Base-by-base conservation (phyloP, 495 filamentous ascomycete genomes). In the Acidiella bohemica region DNA sequence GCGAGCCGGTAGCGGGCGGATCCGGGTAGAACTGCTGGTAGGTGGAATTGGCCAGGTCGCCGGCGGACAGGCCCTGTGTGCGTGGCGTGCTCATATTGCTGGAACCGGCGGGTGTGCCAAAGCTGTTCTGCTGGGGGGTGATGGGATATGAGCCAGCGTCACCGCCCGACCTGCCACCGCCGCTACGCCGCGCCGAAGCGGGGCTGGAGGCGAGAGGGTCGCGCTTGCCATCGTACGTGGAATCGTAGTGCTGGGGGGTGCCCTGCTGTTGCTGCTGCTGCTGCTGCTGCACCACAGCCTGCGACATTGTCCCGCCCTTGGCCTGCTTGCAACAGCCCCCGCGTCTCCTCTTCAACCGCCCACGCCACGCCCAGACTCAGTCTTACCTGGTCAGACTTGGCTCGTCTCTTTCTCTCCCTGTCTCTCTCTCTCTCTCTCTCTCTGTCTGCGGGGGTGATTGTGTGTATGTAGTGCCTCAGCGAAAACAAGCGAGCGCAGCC, bases 101-200 rank as follows among this genome's bases (percentile, higher is more conserved):
- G 17, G 56, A 50, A 16, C 36, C 55, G 16, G 42, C 38, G 19
- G 57, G 51, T 1, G 58, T 60, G 36, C 50, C 43, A 40, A 56
- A 50, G 32, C 44, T 36, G 16, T 54, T 22, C 58, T 63, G 57
- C 58, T 65, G 55, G 56, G 67, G 49, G 58, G 64, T 63, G 55
- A 59, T 67, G 54, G 56, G 59, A 17, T 40, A 59, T 51, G 42
- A 65, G 49, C 64, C 66, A 67, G 71, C 39, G 5, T 24, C 47
- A 29, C 32, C n/a, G n/a, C 73, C 47, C 61, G 63, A 53, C 67
- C 71, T 38, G 68, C 66, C 49, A 68, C 55, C 47, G 60, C 66
- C 21, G 72, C n/a, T 67, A 3, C 46, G 40, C 60, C 56, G 50
- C 5, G 62, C 59, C 26, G 67, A 62, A 8, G 61, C 54, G 23